A percentile compares a stretch with the other conserved stretches of the same genome.
Evolutionary conservation across 2,329 filamentous ascomycete genomes (phyloP).

Genomic region (Metarhizium anisopliae): DNA sequence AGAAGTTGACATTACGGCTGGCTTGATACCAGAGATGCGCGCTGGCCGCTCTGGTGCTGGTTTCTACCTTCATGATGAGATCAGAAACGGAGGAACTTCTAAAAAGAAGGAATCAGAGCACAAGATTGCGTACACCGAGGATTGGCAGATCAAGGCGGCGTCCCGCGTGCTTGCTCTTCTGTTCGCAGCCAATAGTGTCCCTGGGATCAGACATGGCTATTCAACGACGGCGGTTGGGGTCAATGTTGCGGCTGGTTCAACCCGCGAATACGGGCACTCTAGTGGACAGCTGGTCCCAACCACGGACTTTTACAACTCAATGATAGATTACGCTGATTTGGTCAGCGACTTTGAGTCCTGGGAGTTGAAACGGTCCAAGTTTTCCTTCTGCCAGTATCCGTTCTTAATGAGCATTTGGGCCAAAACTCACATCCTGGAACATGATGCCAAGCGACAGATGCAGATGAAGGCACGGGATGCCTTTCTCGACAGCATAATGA

Average conservation of each 20-base stretch:
- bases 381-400: slow-evolving; percentile 86
- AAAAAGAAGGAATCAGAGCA: slow-evolving; percentile 47
- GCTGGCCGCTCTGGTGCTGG: slow-evolving; percentile 46
- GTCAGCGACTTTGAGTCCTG: slow-evolving; percentile 80
- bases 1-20: slow-evolving; percentile 52
- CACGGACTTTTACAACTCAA: slow-evolving; percentile 78
- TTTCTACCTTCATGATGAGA: slow-evolving; percentile 69
- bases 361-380: slow-evolving; percentile 66
- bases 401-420: slow-evolving; percentile 88
- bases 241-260: slow-evolving; percentile 9
- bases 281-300: slow-evolving; percentile 64
- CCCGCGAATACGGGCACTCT: slow-evolving; percentile 20
- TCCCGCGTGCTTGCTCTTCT: slow-evolving; percentile 72
- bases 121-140: slow-evolving; percentile 60
- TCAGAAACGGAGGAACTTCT: slow-evolving; percentile 43
- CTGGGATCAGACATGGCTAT: slow-evolving; percentile 26
- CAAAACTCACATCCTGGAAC: slow-evolving; percentile 83
- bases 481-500: slow-evolving; percentile 84
- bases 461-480: slow-evolving; percentile 78
- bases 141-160: slow-evolving; percentile 83
- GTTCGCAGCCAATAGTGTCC: slow-evolving; percentile 68
- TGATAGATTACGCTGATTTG: slow-evolving; percentile 80
- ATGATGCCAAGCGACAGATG: slow-evolving; percentile 86
- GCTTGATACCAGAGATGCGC: slow-evolving; percentile 65
- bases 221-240: slow-evolving; percentile 10